These are phyloP conservation scores for Coniferiporia weirii DNA, from an alignment of 1,284 basidiomycete genomes.

Conservation along the genomic window DNA sequence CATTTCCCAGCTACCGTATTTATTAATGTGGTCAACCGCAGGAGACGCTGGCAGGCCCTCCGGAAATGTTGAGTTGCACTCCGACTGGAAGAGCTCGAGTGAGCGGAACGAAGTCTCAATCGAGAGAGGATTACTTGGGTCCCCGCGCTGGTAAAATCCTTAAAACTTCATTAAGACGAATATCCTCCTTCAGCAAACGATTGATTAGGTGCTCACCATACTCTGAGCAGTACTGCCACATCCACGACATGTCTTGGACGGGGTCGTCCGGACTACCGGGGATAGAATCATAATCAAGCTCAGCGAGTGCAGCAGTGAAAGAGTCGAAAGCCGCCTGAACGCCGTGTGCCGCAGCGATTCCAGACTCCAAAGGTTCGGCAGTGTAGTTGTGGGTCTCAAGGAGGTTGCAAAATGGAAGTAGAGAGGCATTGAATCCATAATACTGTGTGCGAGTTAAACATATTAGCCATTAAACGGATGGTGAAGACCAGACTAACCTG, in stretches of 20 bases:
- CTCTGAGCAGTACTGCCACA: constrained; percentile 50
- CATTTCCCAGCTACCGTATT: constrained; percentile 49
- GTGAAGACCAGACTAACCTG: constrained; percentile 30
- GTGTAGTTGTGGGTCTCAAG: constrained; percentile 43
- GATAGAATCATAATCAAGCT: constrained; percentile 43
- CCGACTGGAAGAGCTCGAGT: constrained; percentile 38
- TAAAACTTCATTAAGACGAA: neutral
- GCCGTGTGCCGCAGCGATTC: constrained; percentile 32
- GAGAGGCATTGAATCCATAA: constrained; percentile 39
- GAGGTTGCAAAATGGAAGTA: constrained; percentile 44
- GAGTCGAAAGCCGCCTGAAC: constrained; percentile 35
- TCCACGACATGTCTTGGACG: constrained; percentile 41
- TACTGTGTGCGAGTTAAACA: constrained; percentile 28
- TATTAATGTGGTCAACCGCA: constrained; percentile 39
- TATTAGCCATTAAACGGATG: too few relatives aligned
- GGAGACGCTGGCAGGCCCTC: constrained; percentile 35
- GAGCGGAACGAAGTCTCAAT: constrained; percentile 44
- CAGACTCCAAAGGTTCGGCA: constrained; percentile 31
- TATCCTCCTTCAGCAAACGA: neutral
- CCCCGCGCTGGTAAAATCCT: constrained; percentile 47
- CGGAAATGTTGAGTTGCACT: constrained; percentile 38
- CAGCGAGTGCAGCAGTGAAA: constrained; percentile 37
- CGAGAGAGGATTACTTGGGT: constrained; percentile 38
- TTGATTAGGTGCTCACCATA: constrained; percentile 32
- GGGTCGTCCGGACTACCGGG: constrained; percentile 37